phyloP scores from a whole-genome alignment of 2,329 filamentous ascomycete genomes.

The Raffaelea albimanens region DNA sequence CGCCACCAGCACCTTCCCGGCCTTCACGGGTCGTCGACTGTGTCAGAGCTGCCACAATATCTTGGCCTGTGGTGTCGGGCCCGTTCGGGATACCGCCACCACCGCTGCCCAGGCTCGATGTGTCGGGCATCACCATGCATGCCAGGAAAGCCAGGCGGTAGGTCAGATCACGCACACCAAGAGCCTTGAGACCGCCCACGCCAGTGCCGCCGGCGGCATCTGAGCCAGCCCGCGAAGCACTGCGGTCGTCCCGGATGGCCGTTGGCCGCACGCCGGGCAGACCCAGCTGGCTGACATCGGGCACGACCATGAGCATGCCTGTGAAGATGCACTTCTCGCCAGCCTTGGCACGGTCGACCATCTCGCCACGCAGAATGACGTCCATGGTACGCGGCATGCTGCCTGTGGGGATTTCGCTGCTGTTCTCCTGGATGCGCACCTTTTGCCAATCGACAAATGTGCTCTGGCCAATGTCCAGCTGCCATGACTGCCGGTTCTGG shows the following conservation, averaged over 20 bases:
- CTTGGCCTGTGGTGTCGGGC: constrained; percentile 58
- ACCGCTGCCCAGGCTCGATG: constrained; percentile 66
- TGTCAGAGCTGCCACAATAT: constrained; percentile 78
- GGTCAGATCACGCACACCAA: constrained; percentile 90
- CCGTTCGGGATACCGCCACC: constrained; percentile 32
- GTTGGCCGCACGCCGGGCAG: constrained; percentile 78
- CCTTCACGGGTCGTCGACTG: constrained; percentile 56
- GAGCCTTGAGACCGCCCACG: constrained; percentile 77
- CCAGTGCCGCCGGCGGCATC: constrained; percentile 77
- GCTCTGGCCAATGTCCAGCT: constrained; percentile 91
- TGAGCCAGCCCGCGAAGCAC: constrained; percentile 55
- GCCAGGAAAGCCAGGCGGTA: constrained; percentile 95
- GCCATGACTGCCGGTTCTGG: constrained; percentile 86
- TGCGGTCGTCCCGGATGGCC: constrained; percentile 73
- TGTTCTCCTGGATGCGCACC: constrained; percentile 96
- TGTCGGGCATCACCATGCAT: constrained; percentile 91
- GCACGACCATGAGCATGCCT: constrained; percentile 89
- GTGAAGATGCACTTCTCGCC: constrained; percentile 98
- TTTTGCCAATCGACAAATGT: constrained; percentile 99
- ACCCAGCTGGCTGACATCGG: constrained; percentile 89
- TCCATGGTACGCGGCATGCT: constrained; percentile 99
- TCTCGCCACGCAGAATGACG: constrained; percentile 89
- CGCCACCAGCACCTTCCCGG: constrained; percentile 20
- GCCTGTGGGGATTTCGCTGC: constrained; percentile 92
- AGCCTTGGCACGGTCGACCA: constrained; percentile 93